Evolutionary conservation across 2,329 filamentous ascomycete genomes (phyloP).

Genomic region (Verticillium zaregamsianum): DNA sequence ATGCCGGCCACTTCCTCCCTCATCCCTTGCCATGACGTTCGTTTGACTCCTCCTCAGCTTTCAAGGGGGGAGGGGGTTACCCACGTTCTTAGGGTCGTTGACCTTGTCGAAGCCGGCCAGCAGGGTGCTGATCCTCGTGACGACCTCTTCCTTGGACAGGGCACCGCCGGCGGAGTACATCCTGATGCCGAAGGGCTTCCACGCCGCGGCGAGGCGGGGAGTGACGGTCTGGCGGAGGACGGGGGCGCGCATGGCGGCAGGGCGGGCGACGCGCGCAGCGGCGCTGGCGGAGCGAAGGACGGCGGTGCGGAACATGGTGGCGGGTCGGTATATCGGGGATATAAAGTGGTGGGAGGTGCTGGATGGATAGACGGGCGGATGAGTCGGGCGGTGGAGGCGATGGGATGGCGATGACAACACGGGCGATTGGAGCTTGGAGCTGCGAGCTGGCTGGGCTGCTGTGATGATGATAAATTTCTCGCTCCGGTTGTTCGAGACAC

Average conservation of each 20-base stretch:
- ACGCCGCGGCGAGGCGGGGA: constrained; percentile 52
- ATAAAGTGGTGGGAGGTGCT: not conserved
- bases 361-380: not conserved
- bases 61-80: constrained; percentile 20
- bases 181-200: constrained; percentile 66
- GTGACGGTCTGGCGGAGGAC: constrained; percentile 47
- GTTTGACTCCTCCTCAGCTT: not conserved
- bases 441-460: not conserved
- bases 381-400: not conserved
- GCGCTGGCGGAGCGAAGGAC: constrained; percentile 72
- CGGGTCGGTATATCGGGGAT: not conserved
- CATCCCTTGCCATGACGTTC: not conserved
- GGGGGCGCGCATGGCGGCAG: constrained; percentile 34
- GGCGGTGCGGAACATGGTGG: constrained; percentile 84
- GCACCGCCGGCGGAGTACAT: constrained; percentile 82
- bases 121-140: constrained; percentile 87
- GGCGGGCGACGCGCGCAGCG: constrained; percentile 44
- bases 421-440: not conserved
- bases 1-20: no score
- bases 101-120: constrained; percentile 98
- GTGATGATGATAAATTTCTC: constrained; percentile 17
- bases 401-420: not conserved
- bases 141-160: constrained; percentile 78
- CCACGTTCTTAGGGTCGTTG: constrained; percentile 60
- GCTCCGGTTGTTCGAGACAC: constrained; percentile 4